A percentile compares a stretch with the other conserved stretches of the same genome.
Evolutionary conservation across 345 rosid genomes (phyloP).

Genomic region (Camelina sativa): DNA sequence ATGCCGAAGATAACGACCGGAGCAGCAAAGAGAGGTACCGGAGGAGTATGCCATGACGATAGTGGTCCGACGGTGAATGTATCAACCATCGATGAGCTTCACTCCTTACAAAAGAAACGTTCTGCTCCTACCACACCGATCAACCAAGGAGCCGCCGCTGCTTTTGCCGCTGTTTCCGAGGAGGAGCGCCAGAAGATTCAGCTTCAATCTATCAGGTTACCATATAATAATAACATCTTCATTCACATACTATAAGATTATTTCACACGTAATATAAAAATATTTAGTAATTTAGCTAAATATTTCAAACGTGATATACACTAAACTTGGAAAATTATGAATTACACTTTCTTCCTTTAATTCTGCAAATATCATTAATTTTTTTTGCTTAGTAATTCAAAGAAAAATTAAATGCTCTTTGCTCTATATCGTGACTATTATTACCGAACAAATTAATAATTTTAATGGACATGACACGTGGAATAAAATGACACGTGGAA

Average conservation of each 20-base stretch:
- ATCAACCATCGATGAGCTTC: conserved; percentile 92
- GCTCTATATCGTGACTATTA: neutral
- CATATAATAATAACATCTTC: neutral
- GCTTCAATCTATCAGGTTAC: conserved; percentile 94
- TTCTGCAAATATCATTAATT: neutral
- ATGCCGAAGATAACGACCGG: conserved; percentile 48
- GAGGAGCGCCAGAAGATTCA: conserved; percentile 87
- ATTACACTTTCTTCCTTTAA: neutral
- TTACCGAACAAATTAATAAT: neutral
- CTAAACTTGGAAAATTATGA: too few relatives aligned
- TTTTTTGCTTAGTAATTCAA: neutral
- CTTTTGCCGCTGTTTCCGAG: conserved; percentile 52
- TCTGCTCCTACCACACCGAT: conserved; percentile 86
- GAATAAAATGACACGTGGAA: conserved; percentile 18
- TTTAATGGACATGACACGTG: conserved; percentile 26
- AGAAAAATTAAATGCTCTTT: conserved; percentile 9
- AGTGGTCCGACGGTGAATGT: conserved; percentile 76
- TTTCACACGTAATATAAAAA: neutral
- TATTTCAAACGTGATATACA: too few relatives aligned
- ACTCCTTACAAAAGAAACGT: conserved; percentile 83
- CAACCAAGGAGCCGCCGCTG: conserved; percentile 47
- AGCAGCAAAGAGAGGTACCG: conserved; percentile 44
- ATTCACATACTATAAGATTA: neutral
- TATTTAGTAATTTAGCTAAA: too few relatives aligned
- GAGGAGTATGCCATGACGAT: conserved; percentile 71